Evolutionary conservation across 23 red algal species (phyloP).

Genomic region (Gracilaria domingensis): DNA sequence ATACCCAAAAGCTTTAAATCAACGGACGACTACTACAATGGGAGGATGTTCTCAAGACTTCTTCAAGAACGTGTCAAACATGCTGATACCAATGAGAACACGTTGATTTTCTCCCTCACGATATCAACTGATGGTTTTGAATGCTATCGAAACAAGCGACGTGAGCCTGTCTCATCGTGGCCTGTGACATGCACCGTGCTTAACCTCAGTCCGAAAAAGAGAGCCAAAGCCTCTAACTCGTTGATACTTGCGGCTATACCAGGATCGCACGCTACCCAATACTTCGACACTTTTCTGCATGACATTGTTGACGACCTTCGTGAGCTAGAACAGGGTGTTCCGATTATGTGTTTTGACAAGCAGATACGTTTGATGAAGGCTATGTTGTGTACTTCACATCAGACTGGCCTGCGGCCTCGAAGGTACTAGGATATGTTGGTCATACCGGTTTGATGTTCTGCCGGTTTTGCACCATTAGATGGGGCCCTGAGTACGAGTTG

Average conservation of each 20-base stretch:
- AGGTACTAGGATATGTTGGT: constrained; percentile 25
- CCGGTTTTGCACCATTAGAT: background rate
- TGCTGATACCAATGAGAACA: too few relatives aligned
- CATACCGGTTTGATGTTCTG: constrained; percentile 13
- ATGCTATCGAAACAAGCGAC: background rate
- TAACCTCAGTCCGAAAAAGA: background rate
- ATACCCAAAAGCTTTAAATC: too few relatives aligned
- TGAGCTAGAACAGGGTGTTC: too few relatives aligned
- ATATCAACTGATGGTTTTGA: constrained; percentile 29
- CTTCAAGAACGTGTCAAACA: background rate
- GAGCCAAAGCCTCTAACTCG: background rate
- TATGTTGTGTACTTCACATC: background rate
- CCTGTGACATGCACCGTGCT: background rate
- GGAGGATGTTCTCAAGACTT: background rate
- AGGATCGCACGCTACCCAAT: background rate
- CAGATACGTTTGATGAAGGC: too few relatives aligned
- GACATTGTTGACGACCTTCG: too few relatives aligned
- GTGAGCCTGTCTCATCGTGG: background rate
- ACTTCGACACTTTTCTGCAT: constrained; percentile 1
- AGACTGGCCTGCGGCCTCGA: constrained; percentile 7
- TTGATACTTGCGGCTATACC: background rate
- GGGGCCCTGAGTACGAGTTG: too few relatives aligned
- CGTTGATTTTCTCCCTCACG: constrained; percentile 3
- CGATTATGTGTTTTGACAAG: too few relatives aligned
- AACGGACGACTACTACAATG: constrained; percentile 13